Base-by-base conservation (phyloP, 371 early-diverging fungal genomes). In the Gilbertella persicaria region DNA sequence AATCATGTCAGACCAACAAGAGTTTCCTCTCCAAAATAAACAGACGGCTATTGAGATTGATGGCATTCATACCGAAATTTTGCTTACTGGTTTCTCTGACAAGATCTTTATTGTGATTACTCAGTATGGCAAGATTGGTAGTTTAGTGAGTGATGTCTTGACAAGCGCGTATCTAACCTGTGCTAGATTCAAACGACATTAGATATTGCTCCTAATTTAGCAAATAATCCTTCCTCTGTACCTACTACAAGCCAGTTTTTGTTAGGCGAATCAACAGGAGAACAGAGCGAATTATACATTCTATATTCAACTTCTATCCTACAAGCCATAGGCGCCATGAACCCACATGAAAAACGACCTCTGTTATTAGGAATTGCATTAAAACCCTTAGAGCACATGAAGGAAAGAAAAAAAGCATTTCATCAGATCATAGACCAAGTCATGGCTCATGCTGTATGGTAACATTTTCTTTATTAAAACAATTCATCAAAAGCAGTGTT, bases 301-400 rank as follows among this genome's bases (percentile, higher is more conserved):
- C 64, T 88, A 14, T 79, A 85, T 48, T 79, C 88, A n/a, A 80
- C 83, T 2, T 80, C 85, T 14, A 72, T 86, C 39, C 50, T 83
- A 1, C 86, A 86, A 53, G 75, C 80, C 56, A 82, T 86, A 45
- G 79, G 66, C 13, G 71, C 71, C 20, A 80, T 83, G 66, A 85
- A 81, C 58, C 86, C 87, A 2, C 56, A 62, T 4, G 89, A 89
- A 47, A 62, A 64, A 5, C 69, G 89, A 17, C 77, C 85, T 1
- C 53, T 89, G 5, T 48, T 89, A 0, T 56, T 89, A 3, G 86
- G 88, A 0, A 73, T 88, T 23, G 87, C 84, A 1, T 69, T 89
- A 10, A 67, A 69, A 10, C 75, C 82, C 10, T 50, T 61, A 36
- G 71, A 78, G 24, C 66, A 69, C 12, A 65, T 72, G 49, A 20